phyloP scores from a whole-genome alignment of 306 rosid genomes.

The Corylus americana region DNA sequence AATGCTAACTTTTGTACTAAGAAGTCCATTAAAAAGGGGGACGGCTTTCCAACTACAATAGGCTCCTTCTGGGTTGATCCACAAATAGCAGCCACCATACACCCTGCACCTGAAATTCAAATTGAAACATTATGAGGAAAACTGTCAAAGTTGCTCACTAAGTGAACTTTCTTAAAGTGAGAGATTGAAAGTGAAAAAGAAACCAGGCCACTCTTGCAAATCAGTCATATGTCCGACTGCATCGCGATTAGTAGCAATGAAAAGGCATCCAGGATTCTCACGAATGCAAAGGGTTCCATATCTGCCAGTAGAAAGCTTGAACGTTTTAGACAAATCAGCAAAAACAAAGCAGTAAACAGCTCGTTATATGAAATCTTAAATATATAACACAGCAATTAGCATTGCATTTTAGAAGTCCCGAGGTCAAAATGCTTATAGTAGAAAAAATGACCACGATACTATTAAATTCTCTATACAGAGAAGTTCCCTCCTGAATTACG shows the following conservation, averaged over 20 bases:
- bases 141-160: slow-evolving; percentile 18
- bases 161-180: slow-evolving; percentile 3
- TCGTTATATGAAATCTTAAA: slow-evolving; percentile 3
- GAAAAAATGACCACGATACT: not conserved
- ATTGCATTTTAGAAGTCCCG: slow-evolving; percentile 5
- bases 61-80: slow-evolving; percentile 94
- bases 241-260: slow-evolving; percentile 92
- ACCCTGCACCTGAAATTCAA: slow-evolving; percentile 79
- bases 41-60: slow-evolving; percentile 87
- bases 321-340: slow-evolving; percentile 5
- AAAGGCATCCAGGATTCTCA: slow-evolving; percentile 96
- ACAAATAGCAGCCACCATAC: slow-evolving; percentile 95
- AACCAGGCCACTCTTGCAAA: slow-evolving; percentile 92
- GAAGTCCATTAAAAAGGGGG: slow-evolving; percentile 89
- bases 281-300: slow-evolving; percentile 95
- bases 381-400: slow-evolving; percentile 1
- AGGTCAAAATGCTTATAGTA: not conserved
- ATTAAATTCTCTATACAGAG: not conserved
- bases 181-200: slow-evolving; percentile 27
- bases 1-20: slow-evolving; percentile 64
- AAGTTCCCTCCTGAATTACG: not conserved
- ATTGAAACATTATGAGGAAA: slow-evolving; percentile 21
- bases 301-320: slow-evolving; percentile 43
- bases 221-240: slow-evolving; percentile 81
- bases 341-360: slow-evolving; percentile 17